Evolutionary conservation across 345 rosid genomes (phyloP).

Genomic region (Dimocarpus longan): DNA sequence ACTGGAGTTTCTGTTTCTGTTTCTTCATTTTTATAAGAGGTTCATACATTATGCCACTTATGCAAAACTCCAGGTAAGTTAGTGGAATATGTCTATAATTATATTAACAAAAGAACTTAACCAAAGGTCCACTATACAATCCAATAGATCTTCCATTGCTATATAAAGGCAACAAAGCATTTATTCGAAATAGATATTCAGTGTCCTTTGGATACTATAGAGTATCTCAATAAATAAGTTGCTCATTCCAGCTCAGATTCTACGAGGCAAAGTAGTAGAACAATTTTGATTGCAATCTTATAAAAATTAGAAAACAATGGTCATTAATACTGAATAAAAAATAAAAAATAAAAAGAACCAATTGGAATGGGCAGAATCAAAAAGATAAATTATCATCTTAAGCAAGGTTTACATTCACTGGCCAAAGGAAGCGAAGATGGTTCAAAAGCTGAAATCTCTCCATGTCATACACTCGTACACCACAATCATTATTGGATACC

Average conservation of each 20-base stretch:
- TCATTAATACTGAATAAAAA: neutral
- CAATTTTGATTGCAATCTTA: neutral
- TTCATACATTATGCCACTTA: too few relatives aligned
- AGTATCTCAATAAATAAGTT: neutral
- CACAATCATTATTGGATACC: constrained; percentile 59
- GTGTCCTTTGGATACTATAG: neutral
- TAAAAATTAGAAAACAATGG: neutral
- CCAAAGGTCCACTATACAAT: too few relatives aligned
- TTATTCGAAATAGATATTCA: neutral
- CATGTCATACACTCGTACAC: constrained; percentile 52
- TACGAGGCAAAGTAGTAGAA: neutral
- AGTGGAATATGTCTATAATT: too few relatives aligned
- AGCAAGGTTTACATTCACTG: constrained; percentile 57
- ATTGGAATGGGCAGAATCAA: neutral
- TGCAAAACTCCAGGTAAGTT: too few relatives aligned
- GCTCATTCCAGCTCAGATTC: neutral
- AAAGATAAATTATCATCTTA: neutral
- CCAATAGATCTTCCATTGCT: too few relatives aligned
- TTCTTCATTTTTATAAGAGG: too few relatives aligned
- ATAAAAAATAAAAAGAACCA: neutral
- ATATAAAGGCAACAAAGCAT: neutral
- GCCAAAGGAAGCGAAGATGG: constrained; percentile 55
- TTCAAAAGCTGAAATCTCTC: constrained; percentile 56
- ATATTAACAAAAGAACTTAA: too few relatives aligned
- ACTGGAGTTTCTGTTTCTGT: too few relatives aligned